Evolutionary conservation across 805 yeast genomes (phyloP), one percentile per base, ranked within the genome.

Genomic region (Wickerhamomyces alni): DNA sequence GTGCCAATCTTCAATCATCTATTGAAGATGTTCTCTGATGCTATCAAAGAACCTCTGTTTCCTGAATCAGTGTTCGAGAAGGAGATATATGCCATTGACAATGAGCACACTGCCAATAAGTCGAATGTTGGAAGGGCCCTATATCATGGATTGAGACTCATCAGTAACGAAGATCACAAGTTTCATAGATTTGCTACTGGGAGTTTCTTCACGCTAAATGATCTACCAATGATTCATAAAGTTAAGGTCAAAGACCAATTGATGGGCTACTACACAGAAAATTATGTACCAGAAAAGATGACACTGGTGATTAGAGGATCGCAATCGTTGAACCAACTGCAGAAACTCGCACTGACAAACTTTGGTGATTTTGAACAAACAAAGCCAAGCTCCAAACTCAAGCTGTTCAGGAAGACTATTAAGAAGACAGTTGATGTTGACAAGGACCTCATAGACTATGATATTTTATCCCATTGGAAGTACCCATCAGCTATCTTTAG

Each of bases 171-270:
- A 2, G 18, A 50, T 0, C 82, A 77, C 48, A 81, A 74, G 0
- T 84, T 83, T 51, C 65, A 66, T 43, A 62, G 77, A 37, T 84
- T 84, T 57, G 70, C 79, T 0, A 81, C 91, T 0, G 94, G 94
- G 0, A 75, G 72, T 47, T 56, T 61, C 15, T 51, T 60, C n/a
- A 77, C 88, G 0, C 52, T 82, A 37, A 53, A 58, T 17, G 65
- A 58, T 27, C 12, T 58, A 2, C 62, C 70, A 9, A 53, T 51
- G 27, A 42, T 55, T 9, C 57, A 61, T 31, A 65, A 61, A 25
- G 33, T 58, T 1, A 64, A 66, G 38, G 46, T 78, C 8, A 62
- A 56, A 42, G 54, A 51, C 1, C 51, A 60, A 12, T 47, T 81
- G 16, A 33, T 47, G 3, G 43, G 52, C 1, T 77, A 73, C 52